Base-by-base conservation (phyloP, 2,329 filamentous ascomycete genomes). In the Monosporascus sp. region DNA sequence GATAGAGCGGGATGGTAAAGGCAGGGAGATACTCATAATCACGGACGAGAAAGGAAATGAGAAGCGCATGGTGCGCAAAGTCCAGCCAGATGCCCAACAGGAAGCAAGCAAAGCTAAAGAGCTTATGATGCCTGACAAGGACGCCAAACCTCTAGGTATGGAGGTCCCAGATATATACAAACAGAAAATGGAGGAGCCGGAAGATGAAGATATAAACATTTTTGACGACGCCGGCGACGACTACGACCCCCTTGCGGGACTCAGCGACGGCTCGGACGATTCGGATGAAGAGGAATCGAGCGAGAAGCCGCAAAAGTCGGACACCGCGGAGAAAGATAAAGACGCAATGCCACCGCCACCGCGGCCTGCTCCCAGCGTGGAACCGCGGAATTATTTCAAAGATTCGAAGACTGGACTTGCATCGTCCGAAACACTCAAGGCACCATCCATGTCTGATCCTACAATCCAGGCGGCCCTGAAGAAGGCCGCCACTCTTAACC, bases 391-490 rank as follows among this genome's bases (percentile, higher is more conserved):
- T 63, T 87, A 86, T 67, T 88, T 88, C 68, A 74, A 80, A 68
- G 82, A 79, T 54, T 75, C 79, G 41, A 83, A 78, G 62, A 77
- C 75, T 1, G 71, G 71, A 4, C 73, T 84, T 41, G 72, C 81
- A 17, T 80, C 80, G 1, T 76, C 81, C 45, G 75, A 82, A 57
- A 68, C 69, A 15, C 71, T 74, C 47, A 77, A 76, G 55, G 72
- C 72, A 2, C 78, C 81, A 1, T 83, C 81, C 5, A 81, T 86
- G 63, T 80, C 79, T 25, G 90, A 97, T 63, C 88, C 90, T 2
- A 83, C 87, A 2, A 86, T 96, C 57, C 79, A 91, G 58, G 90
- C 90, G 3, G 90, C 90, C 0, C 80, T 99, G 63, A 90, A 91
- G 70, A 91, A 91, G 68, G 93, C 93, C 9, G 88, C 88, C 18